These are phyloP conservation scores for Cucurbita ficifolia DNA, from an alignment of 306 rosid species.

Conservation along the genomic window DNA sequence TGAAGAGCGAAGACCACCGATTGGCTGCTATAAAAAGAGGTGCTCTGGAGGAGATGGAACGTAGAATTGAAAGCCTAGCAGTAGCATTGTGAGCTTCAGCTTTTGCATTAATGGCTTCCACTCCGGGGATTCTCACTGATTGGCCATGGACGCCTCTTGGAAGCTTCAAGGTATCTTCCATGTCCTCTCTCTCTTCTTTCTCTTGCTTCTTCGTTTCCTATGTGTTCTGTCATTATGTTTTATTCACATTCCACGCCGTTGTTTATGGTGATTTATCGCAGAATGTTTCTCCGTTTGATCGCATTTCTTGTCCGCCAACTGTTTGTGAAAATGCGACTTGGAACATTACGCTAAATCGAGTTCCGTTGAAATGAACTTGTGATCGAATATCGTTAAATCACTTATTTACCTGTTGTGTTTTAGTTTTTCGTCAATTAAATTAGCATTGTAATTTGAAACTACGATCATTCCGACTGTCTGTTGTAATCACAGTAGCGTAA, in stretches of 20 bases:
- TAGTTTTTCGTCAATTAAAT: not conserved
- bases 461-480: not conserved
- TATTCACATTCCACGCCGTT: not conserved
- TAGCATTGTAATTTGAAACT: not conserved
- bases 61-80: not conserved
- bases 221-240: not conserved
- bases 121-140: conserved; percentile 34
- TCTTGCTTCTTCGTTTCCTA: not conserved
- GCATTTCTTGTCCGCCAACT: not conserved
- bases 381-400: not conserved
- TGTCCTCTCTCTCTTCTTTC: not conserved
- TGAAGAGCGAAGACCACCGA: not conserved
- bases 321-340: not conserved
- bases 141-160: conserved; percentile 50
- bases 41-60: not conserved
- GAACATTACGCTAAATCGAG: not conserved
- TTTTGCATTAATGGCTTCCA: conserved; percentile 22
- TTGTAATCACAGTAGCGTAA: not conserved
- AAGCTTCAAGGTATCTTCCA: conserved; percentile 24
- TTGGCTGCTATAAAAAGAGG: not conserved
- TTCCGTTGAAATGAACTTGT: not conserved
- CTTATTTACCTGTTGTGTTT: not conserved
- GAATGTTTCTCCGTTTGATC: not conserved
- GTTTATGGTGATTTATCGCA: not conserved
- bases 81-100: not conserved